Evolutionary conservation across 176 grass and related monocot species (phyloP).

Genomic region (Elymus sibiricus): DNA sequence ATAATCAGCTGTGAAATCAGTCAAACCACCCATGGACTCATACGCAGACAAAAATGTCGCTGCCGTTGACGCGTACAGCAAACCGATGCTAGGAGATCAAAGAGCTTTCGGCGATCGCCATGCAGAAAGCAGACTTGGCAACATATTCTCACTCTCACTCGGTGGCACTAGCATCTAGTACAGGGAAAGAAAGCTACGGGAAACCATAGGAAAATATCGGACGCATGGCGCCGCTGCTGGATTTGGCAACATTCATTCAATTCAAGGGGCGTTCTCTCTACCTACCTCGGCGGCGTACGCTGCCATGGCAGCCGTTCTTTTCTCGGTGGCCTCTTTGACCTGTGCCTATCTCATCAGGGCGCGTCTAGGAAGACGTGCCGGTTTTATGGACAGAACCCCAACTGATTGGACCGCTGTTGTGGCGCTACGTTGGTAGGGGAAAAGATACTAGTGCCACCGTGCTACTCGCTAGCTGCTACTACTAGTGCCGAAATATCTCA

Average conservation of each 20-base stretch:
- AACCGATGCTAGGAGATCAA: not conserved
- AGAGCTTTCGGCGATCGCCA: not conserved
- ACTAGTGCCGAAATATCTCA: not conserved
- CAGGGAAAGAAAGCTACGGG: constrained; percentile 16
- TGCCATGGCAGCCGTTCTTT: constrained; percentile 8
- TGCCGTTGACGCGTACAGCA: not conserved
- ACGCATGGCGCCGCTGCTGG: not conserved
- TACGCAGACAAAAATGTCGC: not conserved
- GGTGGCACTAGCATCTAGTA: not conserved
- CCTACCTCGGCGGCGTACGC: not conserved
- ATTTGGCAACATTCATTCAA: not conserved
- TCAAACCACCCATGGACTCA: not conserved
- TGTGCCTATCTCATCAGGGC: not conserved
- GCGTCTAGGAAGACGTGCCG: not conserved
- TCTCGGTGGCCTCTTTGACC: not conserved
- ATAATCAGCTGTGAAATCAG: not conserved
- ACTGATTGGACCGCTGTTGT: not conserved
- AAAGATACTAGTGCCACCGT: not conserved
- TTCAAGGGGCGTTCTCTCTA: not conserved
- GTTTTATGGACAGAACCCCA: not conserved
- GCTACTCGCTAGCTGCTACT: not conserved
- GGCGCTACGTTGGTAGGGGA: not conserved
- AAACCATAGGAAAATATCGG: not conserved
- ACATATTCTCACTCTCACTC: not conserved
- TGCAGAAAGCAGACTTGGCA: not conserved